Evolutionary conservation across 768 basidiomycete species (phyloP).

Genomic region (Neoboletus subvelutipes): DNA sequence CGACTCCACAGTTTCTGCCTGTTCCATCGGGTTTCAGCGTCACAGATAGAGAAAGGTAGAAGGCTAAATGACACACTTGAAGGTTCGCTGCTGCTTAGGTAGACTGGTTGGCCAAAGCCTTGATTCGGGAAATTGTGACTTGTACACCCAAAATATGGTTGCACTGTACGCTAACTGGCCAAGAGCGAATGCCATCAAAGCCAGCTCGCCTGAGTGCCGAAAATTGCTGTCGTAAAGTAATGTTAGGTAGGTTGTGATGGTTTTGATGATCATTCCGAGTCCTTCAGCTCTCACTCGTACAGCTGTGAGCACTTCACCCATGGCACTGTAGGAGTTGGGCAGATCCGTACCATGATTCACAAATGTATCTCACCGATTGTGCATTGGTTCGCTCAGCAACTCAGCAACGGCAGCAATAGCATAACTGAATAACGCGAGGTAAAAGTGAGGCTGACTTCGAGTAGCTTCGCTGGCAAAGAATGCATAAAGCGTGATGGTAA

Average conservation of each 20-base stretch:
- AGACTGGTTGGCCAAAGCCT: slow-evolving; percentile 35
- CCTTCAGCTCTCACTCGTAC: slow-evolving; percentile 87
- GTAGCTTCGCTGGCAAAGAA: slow-evolving; percentile 52
- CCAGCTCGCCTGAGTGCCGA: slow-evolving; percentile 40
- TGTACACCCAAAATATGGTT: slow-evolving; percentile 57
- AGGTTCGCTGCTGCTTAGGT: slow-evolving; percentile 14
- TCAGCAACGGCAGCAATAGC: slow-evolving; percentile 73
- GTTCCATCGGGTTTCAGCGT: not conserved
- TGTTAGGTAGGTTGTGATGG: slow-evolving; percentile 65
- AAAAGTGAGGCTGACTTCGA: slow-evolving; percentile 62
- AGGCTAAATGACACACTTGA: slow-evolving; percentile 18
- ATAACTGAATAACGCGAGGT: slow-evolving; percentile 64
- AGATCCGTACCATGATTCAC: not conserved
- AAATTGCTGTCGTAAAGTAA: slow-evolving; percentile 50
- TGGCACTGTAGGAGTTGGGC: slow-evolving; percentile 50
- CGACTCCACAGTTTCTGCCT: slow-evolving; percentile 7
- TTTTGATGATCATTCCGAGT: slow-evolving; percentile 70
- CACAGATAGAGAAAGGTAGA: not conserved
- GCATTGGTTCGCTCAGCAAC: slow-evolving; percentile 79
- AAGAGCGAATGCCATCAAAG: slow-evolving; percentile 79
- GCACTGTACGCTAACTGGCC: slow-evolving; percentile 80
- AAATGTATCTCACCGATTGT: slow-evolving; percentile 54
- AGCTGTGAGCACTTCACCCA: slow-evolving; percentile 63
- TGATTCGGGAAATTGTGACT: slow-evolving; percentile 38
- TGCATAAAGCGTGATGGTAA: slow-evolving; percentile 54